Evolutionary conservation across 768 basidiomycete genomes (phyloP), one percentile per base, ranked within the genome.

Genomic region (Thelephora ganbajun): DNA sequence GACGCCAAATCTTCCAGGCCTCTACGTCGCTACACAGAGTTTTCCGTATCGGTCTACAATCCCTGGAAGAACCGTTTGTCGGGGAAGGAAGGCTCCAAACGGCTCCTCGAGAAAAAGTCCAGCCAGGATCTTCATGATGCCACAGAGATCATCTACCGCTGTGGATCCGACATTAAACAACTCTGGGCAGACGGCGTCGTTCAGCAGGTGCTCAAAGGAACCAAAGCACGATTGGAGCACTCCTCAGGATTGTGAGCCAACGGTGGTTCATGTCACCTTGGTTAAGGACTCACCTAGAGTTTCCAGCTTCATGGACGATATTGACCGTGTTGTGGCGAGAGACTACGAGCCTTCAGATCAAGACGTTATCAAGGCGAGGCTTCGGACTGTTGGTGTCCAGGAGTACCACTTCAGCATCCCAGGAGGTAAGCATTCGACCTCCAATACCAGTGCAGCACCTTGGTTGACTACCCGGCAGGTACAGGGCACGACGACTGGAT

Each of bases 381-480:
- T 90, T 42, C 72, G 83, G 44, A 90, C 87, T 1, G 66, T 85
- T 16, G 84, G 84, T 34, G 76, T 88, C 7, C 82, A 86, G 59
- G 84, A 88, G 57, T 79, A 87, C 55, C 67, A 68, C 35, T 78
- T 85, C 53, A 63, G 68, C 33, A 73, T 85, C 54, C 78, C 80
- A 46, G 72, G 76, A 50, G 76, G 84, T 83, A 50, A 14, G 70
- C 63, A 4, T 11, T 37, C 37, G 36, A 30, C 19, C 34, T 3
- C 35, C 39, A 20, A 37, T 39, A 18, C 26, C 14, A 9, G 39
- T 26, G 14, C 18, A 14, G n/a, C 34, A 43, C 34, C 39, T 33
- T 16, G 35, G 18, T 26, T 33, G 14, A 33, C 0, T 7, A 43
- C 42, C 47, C 37, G 41, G 63, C 68, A 49, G 74, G 75, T 11